phyloP scores from a whole-genome alignment of 164 flowering plant species.

The Annona cherimola region DNA sequence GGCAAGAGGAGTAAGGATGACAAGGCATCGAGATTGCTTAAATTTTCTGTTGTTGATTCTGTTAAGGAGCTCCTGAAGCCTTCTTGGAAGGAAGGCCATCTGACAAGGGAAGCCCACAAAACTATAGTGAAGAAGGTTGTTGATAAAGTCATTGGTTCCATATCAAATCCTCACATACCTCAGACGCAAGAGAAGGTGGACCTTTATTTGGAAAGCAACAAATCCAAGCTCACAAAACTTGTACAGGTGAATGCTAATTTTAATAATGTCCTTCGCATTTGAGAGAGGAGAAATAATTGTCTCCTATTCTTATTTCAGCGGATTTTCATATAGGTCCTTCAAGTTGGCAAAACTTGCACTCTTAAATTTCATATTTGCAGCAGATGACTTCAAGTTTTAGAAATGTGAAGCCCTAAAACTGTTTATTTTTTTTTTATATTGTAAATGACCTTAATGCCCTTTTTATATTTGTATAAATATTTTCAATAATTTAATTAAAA shows the following conservation, averaged over 20 bases:
- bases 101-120: constrained; percentile 82
- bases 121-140: constrained; percentile 86
- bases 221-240: constrained; percentile 75
- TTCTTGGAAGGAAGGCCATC: constrained; percentile 85
- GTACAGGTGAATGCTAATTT: constrained; percentile 50
- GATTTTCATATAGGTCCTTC: too few species aligned
- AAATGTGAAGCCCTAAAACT: too few species aligned
- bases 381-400: too few species aligned
- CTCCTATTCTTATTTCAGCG: background rate
- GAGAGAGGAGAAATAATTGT: too few species aligned
- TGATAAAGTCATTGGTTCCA: constrained; percentile 64
- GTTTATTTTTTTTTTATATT: too few species aligned
- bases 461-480: too few species aligned
- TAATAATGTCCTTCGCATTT: too few species aligned
- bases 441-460: too few species aligned
- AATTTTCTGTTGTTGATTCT: constrained; percentile 67
- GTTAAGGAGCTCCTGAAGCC: constrained; percentile 89
- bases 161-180: constrained; percentile 58
- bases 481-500: too few species aligned
- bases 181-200: constrained; percentile 76
- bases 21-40: constrained; percentile 59
- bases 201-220: constrained; percentile 61
- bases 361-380: background rate
- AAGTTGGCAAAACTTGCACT: background rate
- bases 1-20: constrained; percentile 46